Percentiles rank a stretch among this genome's conserved stretches.
Evolutionary conservation across 2,329 filamentous ascomycete genomes (phyloP).

Genomic region (Catunica adiposa): DNA sequence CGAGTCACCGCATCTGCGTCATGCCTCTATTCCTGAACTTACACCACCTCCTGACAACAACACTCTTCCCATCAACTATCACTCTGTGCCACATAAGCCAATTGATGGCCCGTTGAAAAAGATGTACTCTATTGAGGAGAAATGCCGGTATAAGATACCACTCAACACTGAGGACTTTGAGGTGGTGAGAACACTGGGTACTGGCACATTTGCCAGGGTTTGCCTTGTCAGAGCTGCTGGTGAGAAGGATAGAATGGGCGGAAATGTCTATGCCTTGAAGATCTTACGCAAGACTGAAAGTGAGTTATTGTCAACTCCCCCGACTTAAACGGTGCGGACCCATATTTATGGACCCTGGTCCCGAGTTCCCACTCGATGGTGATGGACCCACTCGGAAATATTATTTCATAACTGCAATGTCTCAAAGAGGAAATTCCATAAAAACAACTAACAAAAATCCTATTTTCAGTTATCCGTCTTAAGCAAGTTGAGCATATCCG

Average conservation of each 20-base stretch:
- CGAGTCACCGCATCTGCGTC: neutral
- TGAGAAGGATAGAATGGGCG: slow-evolving; percentile 33
- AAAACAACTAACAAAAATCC: neutral
- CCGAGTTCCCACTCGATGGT: neutral
- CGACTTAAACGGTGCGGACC: slow-evolving; percentile 36
- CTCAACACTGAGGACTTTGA: slow-evolving; percentile 44
- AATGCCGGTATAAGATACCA: slow-evolving; percentile 14
- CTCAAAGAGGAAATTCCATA: neutral
- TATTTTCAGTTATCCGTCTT: slow-evolving; percentile 46
- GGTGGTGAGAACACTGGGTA: slow-evolving; percentile 59
- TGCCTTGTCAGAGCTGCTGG: slow-evolving; percentile 55
- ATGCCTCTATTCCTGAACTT: neutral
- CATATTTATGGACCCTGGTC: too few species aligned
- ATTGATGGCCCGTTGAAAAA: neutral
- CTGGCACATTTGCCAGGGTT: slow-evolving; percentile 68
- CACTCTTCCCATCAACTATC: neutral
- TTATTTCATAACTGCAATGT: neutral
- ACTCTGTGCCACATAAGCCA: neutral
- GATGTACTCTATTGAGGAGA: slow-evolving; percentile 11
- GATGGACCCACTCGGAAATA: too few species aligned
- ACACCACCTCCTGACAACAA: slow-evolving; percentile 3
- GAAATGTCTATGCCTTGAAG: slow-evolving; percentile 66
- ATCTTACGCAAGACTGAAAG: slow-evolving; percentile 51
- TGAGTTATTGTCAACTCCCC: neutral
- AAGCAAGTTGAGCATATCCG: slow-evolving; percentile 80